Percentiles rank a stretch among this genome's conserved stretches.
Conservation (phyloP, 352 stramenopile species). For the Phytophthora boehmeriae region DNA sequence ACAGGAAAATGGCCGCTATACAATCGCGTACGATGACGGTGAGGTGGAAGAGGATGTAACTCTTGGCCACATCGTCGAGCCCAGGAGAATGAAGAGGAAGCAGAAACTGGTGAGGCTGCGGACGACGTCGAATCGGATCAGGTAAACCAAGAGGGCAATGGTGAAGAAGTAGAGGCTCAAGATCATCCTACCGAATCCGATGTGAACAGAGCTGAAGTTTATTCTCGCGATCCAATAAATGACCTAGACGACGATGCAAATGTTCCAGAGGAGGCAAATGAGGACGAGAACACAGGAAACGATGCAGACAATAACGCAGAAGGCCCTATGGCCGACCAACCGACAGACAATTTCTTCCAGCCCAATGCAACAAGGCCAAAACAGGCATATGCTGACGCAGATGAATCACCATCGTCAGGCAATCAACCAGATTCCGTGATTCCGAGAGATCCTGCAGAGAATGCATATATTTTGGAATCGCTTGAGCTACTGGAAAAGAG, state of each 20-base stretch:
- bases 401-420: background rate
- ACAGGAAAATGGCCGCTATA: conserved; percentile 68
- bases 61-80: conserved; percentile 59
- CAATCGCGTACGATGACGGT: conserved; percentile 82
- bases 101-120: conserved; percentile 1
- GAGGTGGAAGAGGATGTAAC: conserved; percentile 68
- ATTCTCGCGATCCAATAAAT: conserved; percentile 4
- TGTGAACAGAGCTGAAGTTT: conserved; percentile 15
- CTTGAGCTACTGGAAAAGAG: conserved; percentile 53
- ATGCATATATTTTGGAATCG: conserved; percentile 43
- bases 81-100: conserved; percentile 16
- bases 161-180: background rate
- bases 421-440: conserved; percentile 2
- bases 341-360: background rate
- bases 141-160: conserved; percentile 11
- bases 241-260: background rate
- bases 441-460: conserved; percentile 38
- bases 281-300: background rate
- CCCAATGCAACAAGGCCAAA: background rate
- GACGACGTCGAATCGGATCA: conserved; percentile 2
- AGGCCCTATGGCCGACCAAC: background rate
- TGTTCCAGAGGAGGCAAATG: conserved; percentile 6
- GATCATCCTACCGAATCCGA: conserved; percentile 1
- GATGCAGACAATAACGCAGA: conserved; percentile 2
- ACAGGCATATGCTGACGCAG: background rate